Evolutionary conservation across 1,284 basidiomycete genomes (phyloP), one percentile per base, ranked within the genome.

Genomic region (Earliella scabrosa): DNA sequence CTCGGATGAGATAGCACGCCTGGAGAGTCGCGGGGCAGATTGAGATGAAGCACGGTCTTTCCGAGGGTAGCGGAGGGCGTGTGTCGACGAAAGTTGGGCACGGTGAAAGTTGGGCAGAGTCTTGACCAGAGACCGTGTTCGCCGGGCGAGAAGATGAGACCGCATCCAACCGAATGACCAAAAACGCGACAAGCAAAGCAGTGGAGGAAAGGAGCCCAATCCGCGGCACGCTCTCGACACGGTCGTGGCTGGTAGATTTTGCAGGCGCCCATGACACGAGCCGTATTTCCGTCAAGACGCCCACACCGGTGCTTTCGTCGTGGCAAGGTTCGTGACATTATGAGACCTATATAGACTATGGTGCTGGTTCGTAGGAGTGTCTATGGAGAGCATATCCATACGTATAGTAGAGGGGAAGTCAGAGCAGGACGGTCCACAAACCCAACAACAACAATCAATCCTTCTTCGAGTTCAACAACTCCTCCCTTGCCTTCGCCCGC

Each of bases 401-500:
- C 50, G 54, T 59, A 59, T 51, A 36, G 57, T 59, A 58, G 31
- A 54, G 40, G 49, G 49, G 9, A 54, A 48, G n/a, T n/a, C n/a
- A 40, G 49, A 53, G 34, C 43, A 51, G 46, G n/a, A 34, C 8
- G 24, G 36, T 35, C 29, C 29, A 10, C 18, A 29, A n/a, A 21
- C 18, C 38, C 4, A 29, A 32, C 16, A 56, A n/a, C n/a, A n/a
- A n/a, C 32, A 18, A n/a, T 61, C 54, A 64, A 24, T 60, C 61
- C 60, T 60, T 61, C 58, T 67, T 67, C 57, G 56, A 50, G 18
- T 58, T 58, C 38, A 56, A 41, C 63, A 71, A 70, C 56, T 76
- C 83, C 60, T 83, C 80, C 54, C 90, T 76, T 29, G 83, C 88
- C 60, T 83, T 82, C 50, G 87, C 87, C 64, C 94, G 78, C 73